phyloP scores from a whole-genome alignment of 305 asterid genomes.

The Rubia balearica region DNA sequence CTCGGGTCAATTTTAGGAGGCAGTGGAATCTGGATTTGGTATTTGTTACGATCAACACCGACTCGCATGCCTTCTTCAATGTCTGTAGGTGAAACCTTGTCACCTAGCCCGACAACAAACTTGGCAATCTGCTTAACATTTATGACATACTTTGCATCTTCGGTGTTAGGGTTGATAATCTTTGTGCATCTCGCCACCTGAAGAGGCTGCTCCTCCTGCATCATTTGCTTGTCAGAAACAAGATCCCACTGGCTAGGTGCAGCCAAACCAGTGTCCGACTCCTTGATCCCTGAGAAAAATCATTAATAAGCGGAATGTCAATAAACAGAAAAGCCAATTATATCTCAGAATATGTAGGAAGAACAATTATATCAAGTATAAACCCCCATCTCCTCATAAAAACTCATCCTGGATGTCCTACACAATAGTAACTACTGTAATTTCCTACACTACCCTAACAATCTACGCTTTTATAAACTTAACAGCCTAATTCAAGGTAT shows the following conservation, averaged over 20 bases:
- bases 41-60: conserved; percentile 91
- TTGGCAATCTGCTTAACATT: conserved; percentile 35
- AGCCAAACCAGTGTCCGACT: conserved; percentile 95
- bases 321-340: neutral
- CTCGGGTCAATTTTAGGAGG: conserved; percentile 99
- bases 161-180: conserved; percentile 86
- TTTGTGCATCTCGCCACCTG: conserved; percentile 96
- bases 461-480: neutral
- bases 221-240: conserved; percentile 95
- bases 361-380: neutral
- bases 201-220: conserved; percentile 87
- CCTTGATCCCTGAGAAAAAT: conserved; percentile 70
- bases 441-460: neutral
- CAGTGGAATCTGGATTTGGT: conserved; percentile 94
- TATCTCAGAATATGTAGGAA: neutral
- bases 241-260: conserved; percentile 98
- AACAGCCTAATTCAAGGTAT: no score
- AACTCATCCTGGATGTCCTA: neutral
- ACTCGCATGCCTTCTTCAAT: conserved; percentile 99
- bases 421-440: neutral
- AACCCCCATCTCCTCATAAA: neutral
- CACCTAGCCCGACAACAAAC: conserved; percentile 97
- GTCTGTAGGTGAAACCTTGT: conserved; percentile 91
- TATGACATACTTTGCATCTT: conserved; percentile 81
- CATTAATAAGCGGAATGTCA: neutral